These are phyloP conservation scores for Rutstroemia sp. DNA, from an alignment of 2,329 filamentous ascomycete species.

Conservation along the genomic window DNA sequence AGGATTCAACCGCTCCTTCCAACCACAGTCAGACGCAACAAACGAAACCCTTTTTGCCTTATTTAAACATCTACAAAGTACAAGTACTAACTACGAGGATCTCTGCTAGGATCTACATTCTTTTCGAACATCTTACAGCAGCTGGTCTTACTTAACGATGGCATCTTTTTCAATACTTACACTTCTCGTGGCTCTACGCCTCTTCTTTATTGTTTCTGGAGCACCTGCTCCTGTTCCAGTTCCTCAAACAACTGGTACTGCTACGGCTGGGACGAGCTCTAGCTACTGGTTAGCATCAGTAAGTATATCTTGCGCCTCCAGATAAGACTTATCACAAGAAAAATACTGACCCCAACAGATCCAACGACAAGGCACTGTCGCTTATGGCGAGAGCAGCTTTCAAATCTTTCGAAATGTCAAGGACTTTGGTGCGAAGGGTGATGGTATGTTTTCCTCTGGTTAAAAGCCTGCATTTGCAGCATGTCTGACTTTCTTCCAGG, in stretches of 20 bases:
- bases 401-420: conserved; percentile 71
- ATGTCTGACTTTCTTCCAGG: conserved; percentile 57
- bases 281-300: conserved; percentile 26
- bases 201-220: conserved; percentile 24
- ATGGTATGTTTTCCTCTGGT: conserved; percentile 41
- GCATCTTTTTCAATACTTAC: conserved; percentile 24
- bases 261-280: conserved; percentile 11
- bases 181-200: conserved; percentile 24
- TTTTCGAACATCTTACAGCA: conserved; percentile 26
- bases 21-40: not conserved
- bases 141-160: conserved; percentile 30
- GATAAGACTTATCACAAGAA: not conserved
- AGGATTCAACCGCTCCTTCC: not conserved
- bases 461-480: not conserved
- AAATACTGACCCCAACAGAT: conserved; percentile 14
- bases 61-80: conserved; percentile 6
- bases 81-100: conserved; percentile 13
- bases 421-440: conserved; percentile 66
- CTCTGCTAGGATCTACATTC: conserved; percentile 22
- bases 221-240: conserved; percentile 15
- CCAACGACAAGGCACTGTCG: conserved; percentile 27
- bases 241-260: conserved; percentile 10
- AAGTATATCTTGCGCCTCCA: not conserved
- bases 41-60: not conserved
- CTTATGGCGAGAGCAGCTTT: conserved; percentile 44